Percentiles rank a stretch among this genome's conserved stretches.
Conservation (phyloP, 2,329 filamentous ascomycete species). For the Epichloe baconii region DNA sequence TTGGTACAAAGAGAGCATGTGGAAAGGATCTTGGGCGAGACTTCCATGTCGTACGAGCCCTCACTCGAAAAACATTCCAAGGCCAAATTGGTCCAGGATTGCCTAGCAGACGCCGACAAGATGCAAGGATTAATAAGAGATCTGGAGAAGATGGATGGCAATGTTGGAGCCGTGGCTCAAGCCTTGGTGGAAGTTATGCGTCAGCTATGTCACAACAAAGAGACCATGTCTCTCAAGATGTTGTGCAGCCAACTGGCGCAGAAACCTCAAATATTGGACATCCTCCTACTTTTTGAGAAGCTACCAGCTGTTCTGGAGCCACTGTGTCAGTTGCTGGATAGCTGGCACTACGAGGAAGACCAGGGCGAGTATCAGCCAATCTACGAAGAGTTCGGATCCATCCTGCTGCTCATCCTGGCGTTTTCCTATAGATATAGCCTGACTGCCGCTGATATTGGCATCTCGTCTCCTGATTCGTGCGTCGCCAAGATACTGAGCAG, state of each 20-base stretch:
- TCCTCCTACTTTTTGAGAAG: conserved; percentile 63
- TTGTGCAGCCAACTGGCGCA: conserved; percentile 62
- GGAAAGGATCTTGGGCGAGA: conserved; percentile 68
- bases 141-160: conserved; percentile 81
- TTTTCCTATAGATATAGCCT: conserved; percentile 67
- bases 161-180: conserved; percentile 72
- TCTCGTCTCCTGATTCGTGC: conserved; percentile 47
- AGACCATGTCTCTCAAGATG: conserved; percentile 67
- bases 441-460: conserved; percentile 49
- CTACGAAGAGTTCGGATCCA: conserved; percentile 74
- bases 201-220: conserved; percentile 56
- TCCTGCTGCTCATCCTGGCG: conserved; percentile 59
- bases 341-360: conserved; percentile 72
- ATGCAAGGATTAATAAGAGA: conserved; percentile 67
- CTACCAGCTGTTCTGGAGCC: conserved; percentile 57
- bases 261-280: conserved; percentile 58
- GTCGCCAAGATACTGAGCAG: conserved; percentile 51
- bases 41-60: conserved; percentile 67
- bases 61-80: conserved; percentile 63
- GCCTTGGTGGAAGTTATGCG: conserved; percentile 63
- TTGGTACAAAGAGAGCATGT: conserved; percentile 71
- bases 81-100: conserved; percentile 66
- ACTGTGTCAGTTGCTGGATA: conserved; percentile 61
- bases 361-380: conserved; percentile 75
- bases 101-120: conserved; percentile 60